Conservation (phyloP, 2,329 filamentous ascomycete species). For the Mycosphaerella sp. region DNA sequence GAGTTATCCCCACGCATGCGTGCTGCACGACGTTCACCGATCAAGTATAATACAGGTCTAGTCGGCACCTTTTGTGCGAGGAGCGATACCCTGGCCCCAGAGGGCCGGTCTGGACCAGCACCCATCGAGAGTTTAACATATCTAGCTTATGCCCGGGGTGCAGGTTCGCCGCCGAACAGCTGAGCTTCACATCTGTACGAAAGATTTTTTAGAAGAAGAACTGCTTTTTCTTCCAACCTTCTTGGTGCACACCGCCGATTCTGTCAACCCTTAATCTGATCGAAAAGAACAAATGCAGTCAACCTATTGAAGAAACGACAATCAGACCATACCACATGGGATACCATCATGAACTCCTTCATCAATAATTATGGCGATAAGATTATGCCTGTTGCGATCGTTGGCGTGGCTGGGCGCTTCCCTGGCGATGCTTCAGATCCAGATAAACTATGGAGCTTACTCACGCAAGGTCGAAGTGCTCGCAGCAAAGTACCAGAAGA, state of each 20-base stretch:
- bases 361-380: neutral
- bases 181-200: neutral
- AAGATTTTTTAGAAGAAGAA: neutral
- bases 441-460: slow-evolving; percentile 12
- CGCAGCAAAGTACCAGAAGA: neutral
- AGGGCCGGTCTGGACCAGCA: neutral
- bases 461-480: slow-evolving; percentile 1
- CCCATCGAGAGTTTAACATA: neutral
- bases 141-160: neutral
- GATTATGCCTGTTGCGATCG: slow-evolving; percentile 38
- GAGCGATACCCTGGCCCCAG: neutral
- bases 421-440: slow-evolving; percentile 8
- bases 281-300: neutral
- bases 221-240: neutral
- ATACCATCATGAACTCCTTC: neutral
- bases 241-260: neutral
- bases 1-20: no score
- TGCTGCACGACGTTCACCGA: no score
- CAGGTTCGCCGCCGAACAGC: neutral
- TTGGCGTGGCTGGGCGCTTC: slow-evolving; percentile 39
- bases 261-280: neutral
- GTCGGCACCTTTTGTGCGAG: neutral
- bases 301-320: neutral
- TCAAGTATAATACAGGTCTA: no score
- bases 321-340: neutral